Base-by-base conservation (phyloP, 106 monocot species). In the Allium fistulosum region DNA sequence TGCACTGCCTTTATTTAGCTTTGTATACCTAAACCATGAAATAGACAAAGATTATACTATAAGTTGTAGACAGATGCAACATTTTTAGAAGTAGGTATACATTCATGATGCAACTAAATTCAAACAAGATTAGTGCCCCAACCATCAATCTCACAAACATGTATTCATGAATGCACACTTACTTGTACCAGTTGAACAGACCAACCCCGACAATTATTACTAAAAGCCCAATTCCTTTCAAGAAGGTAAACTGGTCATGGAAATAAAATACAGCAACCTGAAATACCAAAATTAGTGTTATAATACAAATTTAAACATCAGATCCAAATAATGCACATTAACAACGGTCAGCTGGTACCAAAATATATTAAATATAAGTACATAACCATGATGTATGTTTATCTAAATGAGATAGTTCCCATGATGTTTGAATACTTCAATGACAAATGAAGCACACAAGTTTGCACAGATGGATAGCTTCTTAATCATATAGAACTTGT, bases 131-230 rank as follows among this genome's bases (percentile, higher is more conserved):
- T 4, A 37, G 37, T 5, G 37, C 37, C 5, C 37, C 37, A 37
- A 37, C 37, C 37, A 37, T 37, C 0, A 1, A 2, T 37, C 37
- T 37, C 0, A 37, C 5, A 37, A 37, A 37, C 2, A 37, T 37
- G 37, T 37, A 37, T 2, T 37, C 37, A 37, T 37, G 5, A 37
- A 37, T 75, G 9, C 17, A 22, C 18, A 88, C 95, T 81, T 88
- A 95, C 95, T 95, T 95, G 91, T 91, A 91, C 87, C 76, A 83
- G 68, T 95, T 95, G 73, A 95, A 95, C 65, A 95, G 86, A 69
- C 95, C 59, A 68, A 91, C 95, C 11, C 95, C 95, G 56, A 90
- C 58, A 53, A 91, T 77, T 64, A 95, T 91, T 46, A 53, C 81
- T 4, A 81, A 11, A 51, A 95, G 87, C 50, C 95, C 95, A 53